Evolutionary conservation across 2,329 filamentous ascomycete species (phyloP), one percentile per base, ranked within the genome.

Genomic region (Dothideomycetidae sp.): DNA sequence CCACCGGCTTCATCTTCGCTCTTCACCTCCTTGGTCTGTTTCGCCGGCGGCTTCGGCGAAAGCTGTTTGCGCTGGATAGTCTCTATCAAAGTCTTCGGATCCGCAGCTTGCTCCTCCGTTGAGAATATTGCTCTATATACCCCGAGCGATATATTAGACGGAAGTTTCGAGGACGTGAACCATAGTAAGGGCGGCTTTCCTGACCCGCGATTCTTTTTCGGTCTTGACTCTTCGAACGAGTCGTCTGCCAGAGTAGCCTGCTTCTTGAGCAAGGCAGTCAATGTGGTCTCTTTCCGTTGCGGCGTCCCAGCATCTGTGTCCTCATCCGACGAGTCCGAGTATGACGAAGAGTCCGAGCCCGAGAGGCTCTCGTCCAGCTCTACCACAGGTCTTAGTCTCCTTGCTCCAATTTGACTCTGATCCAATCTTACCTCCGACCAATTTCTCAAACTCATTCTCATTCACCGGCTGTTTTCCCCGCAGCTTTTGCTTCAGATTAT

Each of bases 401-500:
- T 30, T 2, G 12, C 10, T 10, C 18, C 23, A 3, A 31, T 10
- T 23, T 33, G 12, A 26, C 7, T 26, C 21, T 26, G n/a, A 10
- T 17, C 5, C 5, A 39, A 34, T 31, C 36, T 26, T 47, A 55
- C 57, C 57, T 23, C 76, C 83, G 5, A 96, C 68, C 5, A 94
- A 68, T 53, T 78, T 82, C 54, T 90, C 82, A 48, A 98, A 98
- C 21, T 93, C 85, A 5, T 54, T 57, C 53, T 98, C 90, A 1
- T 74, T 73, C 1, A 94, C 78, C 0, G 81, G 60, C 7, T 68
- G 70, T 41, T 69, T 67, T 0, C 82, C 82, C 32, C 83, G 75
- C 40, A 93, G 63, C 63, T 83, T 93, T 54, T 88, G 81, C 60
- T 93, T 96, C 43, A 96, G 62, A 55, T 98, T 98, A 62, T 94